Percentiles rank a stretch among this genome's conserved stretches.
Evolutionary conservation across 495 filamentous ascomycete species (phyloP).

Genomic region (Penicillium paradoxum): DNA sequence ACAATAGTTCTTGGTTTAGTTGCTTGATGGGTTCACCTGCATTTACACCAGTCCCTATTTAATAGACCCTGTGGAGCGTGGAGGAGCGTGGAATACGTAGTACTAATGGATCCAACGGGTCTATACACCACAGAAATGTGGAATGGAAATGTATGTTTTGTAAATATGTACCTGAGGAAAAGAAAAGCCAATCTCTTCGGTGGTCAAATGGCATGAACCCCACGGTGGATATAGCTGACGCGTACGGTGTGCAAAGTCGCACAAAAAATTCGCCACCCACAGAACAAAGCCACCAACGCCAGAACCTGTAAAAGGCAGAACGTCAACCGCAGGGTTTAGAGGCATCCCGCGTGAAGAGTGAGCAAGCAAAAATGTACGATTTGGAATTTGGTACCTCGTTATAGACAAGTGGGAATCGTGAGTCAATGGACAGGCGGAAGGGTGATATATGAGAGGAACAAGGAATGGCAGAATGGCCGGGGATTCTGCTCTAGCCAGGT

Average conservation of each 20-base stretch:
- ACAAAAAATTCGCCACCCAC: slow-evolving; percentile 21
- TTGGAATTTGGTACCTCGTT: slow-evolving; percentile 20
- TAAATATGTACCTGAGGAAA: slow-evolving; percentile 27
- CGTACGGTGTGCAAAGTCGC: slow-evolving; percentile 11
- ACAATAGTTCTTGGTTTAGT: too few species aligned
- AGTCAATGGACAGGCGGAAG: slow-evolving; percentile 23
- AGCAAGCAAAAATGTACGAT: slow-evolving; percentile 22
- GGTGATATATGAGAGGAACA: not conserved
- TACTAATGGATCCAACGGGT: too few species aligned
- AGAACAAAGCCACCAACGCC: slow-evolving; percentile 24
- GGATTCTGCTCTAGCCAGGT: slow-evolving; percentile 22
- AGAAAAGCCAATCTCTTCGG: slow-evolving; percentile 12
- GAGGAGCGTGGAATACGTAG: not conserved
- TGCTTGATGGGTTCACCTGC: too few species aligned
- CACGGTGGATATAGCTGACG: slow-evolving; percentile 19
- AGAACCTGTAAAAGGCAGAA: slow-evolving; percentile 23
- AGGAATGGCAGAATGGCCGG: not conserved
- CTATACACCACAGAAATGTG: not conserved
- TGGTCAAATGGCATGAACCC: slow-evolving; percentile 11
- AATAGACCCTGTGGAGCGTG: too few species aligned
- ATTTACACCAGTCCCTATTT: too few species aligned
- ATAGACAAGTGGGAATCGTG: slow-evolving; percentile 33
- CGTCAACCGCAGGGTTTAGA: slow-evolving; percentile 10
- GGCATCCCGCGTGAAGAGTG: slow-evolving; percentile 11
- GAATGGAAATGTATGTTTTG: slow-evolving; percentile 9